Evolutionary conservation across 2,329 filamentous ascomycete genomes (phyloP).

Genomic region (Ceratocystis ficicola): DNA sequence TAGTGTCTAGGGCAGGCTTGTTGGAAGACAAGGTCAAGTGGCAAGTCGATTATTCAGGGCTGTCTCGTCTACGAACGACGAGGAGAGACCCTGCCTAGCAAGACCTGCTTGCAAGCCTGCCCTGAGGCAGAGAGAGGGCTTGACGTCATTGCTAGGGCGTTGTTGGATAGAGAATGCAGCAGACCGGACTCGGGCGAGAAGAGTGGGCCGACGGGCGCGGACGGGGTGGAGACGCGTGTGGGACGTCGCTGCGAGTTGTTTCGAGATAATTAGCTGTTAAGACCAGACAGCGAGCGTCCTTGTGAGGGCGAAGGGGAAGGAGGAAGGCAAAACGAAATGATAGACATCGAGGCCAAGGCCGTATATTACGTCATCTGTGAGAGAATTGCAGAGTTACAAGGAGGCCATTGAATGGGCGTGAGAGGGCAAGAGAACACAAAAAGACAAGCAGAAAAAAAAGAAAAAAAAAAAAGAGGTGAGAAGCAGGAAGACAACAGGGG

Average conservation of each 20-base stretch:
- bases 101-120: background rate
- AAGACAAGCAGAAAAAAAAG: background rate
- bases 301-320: background rate
- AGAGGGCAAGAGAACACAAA: background rate
- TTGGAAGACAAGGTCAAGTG: background rate
- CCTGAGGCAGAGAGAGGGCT: background rate
- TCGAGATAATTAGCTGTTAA: background rate
- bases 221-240: background rate
- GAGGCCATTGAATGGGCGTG: background rate
- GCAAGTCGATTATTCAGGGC: background rate
- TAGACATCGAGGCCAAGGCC: background rate
- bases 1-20: background rate
- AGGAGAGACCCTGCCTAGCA: background rate
- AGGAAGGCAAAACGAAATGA: background rate
- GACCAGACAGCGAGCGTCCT: background rate
- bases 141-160: background rate
- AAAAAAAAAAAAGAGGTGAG: background rate
- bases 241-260: background rate
- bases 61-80: background rate
- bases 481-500: background rate
- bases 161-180: background rate
- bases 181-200: background rate
- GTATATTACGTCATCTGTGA: background rate
- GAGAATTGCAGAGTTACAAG: background rate
- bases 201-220: background rate